Conservation (phyloP, 106 monocot genomes). For the Allium sativum region DNA sequence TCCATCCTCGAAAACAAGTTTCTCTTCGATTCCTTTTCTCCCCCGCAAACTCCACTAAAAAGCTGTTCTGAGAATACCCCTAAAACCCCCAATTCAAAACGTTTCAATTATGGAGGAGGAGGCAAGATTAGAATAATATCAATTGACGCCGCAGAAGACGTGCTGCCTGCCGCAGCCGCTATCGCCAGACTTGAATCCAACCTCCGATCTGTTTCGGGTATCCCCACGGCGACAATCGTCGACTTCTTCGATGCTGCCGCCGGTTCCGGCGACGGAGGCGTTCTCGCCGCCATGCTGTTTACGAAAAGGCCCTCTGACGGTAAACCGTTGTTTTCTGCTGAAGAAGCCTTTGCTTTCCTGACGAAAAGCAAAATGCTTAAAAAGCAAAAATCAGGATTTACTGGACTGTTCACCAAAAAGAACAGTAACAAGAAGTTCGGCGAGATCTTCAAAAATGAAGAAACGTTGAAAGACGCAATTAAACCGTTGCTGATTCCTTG, state of each 20-base stretch:
- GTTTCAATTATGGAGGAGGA: background rate
- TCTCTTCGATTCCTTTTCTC: constrained; percentile 21
- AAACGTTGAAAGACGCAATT: constrained; percentile 45
- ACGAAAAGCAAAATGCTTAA: constrained; percentile 4
- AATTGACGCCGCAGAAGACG: constrained; percentile 32
- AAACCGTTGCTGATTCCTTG: constrained; percentile 52
- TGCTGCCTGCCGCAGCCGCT: constrained; percentile 36
- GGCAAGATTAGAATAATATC: constrained; percentile 54
- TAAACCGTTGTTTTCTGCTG: constrained; percentile 17
- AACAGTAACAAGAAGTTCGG: background rate
- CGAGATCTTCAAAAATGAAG: constrained; percentile 9
- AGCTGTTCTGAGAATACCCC: background rate
- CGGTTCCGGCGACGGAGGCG: constrained; percentile 60
- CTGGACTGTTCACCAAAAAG: background rate
- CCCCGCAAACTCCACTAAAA: background rate
- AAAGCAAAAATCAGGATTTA: background rate
- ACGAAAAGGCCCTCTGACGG: constrained; percentile 16
- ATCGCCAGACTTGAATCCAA: constrained; percentile 44
- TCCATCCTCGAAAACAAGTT: constrained; percentile 53
- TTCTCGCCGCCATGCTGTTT: constrained; percentile 57
- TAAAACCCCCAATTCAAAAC: too few relatives aligned
- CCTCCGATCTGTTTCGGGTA: constrained; percentile 26
- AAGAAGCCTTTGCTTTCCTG: constrained; percentile 34
- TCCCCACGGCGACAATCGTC: constrained; percentile 31
- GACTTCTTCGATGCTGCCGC: constrained; percentile 85